Evolutionary conservation across 345 rosid species (phyloP), one percentile per base, ranked within the genome.

Genomic region (Kernera saxatilis): DNA sequence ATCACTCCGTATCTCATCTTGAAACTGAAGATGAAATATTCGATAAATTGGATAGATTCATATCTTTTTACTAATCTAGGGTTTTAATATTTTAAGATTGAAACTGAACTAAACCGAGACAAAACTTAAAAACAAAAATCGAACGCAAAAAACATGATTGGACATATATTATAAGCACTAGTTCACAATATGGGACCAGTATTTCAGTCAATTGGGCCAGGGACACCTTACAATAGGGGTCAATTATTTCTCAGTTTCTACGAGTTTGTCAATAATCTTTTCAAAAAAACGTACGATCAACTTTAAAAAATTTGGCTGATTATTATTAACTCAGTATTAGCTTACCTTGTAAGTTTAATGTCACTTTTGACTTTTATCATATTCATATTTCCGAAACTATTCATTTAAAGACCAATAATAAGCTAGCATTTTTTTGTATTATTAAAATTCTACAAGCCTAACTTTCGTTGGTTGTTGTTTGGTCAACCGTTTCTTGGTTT

Each of bases 401-500:
- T 58, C 11, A 58, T 5, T 15, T 35, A 27, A 58, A 58, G 29
- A 70, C 49, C 21, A 60, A 19, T 60, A 41, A 58, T 60, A 41
- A 58, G 21, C 67, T 33, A 11, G 18, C 26, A 6, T 3, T 5
- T 0, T 2, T 32, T n/a, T 5, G n/a, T 10, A n/a, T 29, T 29
- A 7, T 43, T 5, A 8, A 6, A 59, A 25, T 21, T 71, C 6
- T 27, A 50, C 33, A 27, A 14, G 14, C 61, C 75, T 39, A 70
- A 49, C 50, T 39, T 37, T 50, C 35, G 9, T 6, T 58, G 25
- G 36, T 7, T 61, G 14, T 19, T 60, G 54, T 71, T 52, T 53
- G 39, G 55, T 72, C 63, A 72, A 72, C 50, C 52, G 50, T 23
- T 51, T 65, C 29, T 49, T 49, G 15, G 46, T 15, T 8, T 52